Base-by-base conservation (phyloP, 169 alveolate genomes). In the Amoebophrya sp. region DNA sequence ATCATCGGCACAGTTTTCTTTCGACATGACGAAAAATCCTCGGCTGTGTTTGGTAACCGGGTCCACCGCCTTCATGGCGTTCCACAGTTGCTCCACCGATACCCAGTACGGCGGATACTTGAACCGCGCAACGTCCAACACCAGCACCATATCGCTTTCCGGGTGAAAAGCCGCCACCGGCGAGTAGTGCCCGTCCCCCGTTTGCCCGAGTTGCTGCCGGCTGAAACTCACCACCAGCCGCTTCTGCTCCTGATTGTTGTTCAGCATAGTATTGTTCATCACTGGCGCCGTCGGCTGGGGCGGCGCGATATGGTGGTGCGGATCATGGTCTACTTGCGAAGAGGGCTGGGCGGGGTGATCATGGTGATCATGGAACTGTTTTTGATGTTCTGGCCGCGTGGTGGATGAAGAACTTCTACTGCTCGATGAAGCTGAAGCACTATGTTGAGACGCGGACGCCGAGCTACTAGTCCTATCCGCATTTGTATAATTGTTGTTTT, bases 171-270 rank as follows among this genome's bases (percentile, higher is more conserved):
- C 96, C 23, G 92, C 96, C n/a, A 94, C 90, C 40, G 95, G 95
- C 40, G 95, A 93, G 53, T 92, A 94, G 55, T 94, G 96, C 29
- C 96, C 96, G 66, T 91, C 94, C 35, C 96, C 96, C 3, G 95
- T 94, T 90, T 94, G 94, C 29, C 41, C 77, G 7, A 47, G 18
- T 47, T 18, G 66, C 66, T 47, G 29, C 29, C 66, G 66, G 66
- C 29, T 12, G 18, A 47, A 47, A 18, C 29, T 12, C 29, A 47
- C 66, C 29, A 47, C 66, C 18, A 47, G 18, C n/a, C n/a, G n/a
- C n/a, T n/a, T n/a, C n/a, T n/a, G n/a, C n/a, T n/a, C n/a, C n/a
- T n/a, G n/a, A n/a, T n/a, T n/a, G n/a, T n/a, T n/a, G n/a, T n/a
- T n/a, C n/a, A n/a, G n/a, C n/a, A n/a, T n/a, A n/a, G n/a, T n/a